Conservation (phyloP, 2,329 filamentous ascomycete genomes). For the Fusarium camptoceras region DNA sequence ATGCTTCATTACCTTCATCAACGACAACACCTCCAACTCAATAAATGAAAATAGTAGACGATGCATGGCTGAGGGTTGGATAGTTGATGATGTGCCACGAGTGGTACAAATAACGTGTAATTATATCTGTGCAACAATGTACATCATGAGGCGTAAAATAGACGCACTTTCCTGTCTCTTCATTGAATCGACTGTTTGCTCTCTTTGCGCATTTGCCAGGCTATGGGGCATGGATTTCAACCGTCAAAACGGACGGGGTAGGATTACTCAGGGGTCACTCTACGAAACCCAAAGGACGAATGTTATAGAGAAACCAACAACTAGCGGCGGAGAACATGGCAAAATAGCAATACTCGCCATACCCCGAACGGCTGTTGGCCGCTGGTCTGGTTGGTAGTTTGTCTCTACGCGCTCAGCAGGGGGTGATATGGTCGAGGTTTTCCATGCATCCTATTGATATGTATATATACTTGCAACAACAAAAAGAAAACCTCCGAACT, state of each 20-base stretch:
- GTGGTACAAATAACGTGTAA: slow-evolving; percentile 45
- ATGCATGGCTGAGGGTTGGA: slow-evolving; percentile 16
- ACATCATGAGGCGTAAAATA: slow-evolving; percentile 50
- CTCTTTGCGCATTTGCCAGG: neutral
- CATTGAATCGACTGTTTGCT: neutral
- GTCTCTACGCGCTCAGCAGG: neutral
- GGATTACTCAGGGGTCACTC: neutral
- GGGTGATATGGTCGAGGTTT: neutral
- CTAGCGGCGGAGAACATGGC: neutral
- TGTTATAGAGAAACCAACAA: neutral
- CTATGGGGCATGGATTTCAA: neutral
- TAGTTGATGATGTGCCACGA: slow-evolving; percentile 28
- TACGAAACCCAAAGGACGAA: neutral
- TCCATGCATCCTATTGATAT: neutral
- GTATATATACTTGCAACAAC: neutral
- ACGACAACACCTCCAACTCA: slow-evolving; percentile 34
- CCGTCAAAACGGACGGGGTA: neutral
- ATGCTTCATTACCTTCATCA: slow-evolving; percentile 36
- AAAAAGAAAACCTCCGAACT: neutral
- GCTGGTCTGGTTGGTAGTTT: neutral
- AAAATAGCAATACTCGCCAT: neutral
- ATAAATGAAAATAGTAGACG: slow-evolving; percentile 23
- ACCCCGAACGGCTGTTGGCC: neutral
- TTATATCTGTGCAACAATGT: slow-evolving; percentile 51
- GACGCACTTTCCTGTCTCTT: slow-evolving; percentile 42